Evolutionary conservation across 2,329 filamentous ascomycete species (phyloP).

Genomic region (Akanthomyces dipterigenus): DNA sequence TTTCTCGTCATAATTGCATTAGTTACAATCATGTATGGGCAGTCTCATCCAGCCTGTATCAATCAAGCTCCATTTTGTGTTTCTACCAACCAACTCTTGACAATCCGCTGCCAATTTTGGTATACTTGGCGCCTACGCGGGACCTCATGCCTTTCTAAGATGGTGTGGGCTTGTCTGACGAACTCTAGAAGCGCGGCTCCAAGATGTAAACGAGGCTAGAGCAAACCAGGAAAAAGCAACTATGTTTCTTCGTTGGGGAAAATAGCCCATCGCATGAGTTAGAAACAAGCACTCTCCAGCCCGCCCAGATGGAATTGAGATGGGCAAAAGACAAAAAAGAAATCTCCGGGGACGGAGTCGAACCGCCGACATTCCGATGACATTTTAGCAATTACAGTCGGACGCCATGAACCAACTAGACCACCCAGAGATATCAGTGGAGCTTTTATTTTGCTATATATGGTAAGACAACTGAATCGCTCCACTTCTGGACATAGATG

Average conservation of each 20-base stretch:
- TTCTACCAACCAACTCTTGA: background rate
- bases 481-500: too few species aligned
- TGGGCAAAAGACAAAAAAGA: conserved; percentile 14
- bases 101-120: background rate
- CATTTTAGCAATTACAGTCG: conserved; percentile 21
- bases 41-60: background rate
- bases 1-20: background rate
- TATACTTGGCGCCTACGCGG: background rate
- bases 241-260: background rate
- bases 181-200: background rate
- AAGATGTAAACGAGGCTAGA: background rate
- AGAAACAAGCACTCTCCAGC: too few species aligned
- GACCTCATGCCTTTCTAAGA: background rate
- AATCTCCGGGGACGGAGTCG: conserved; percentile 24
- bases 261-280: background rate
- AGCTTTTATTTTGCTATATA: background rate
- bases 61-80: background rate
- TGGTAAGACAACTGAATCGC: too few species aligned
- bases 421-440: conserved; percentile 18
- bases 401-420: conserved; percentile 26
- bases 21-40: background rate
- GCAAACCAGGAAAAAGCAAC: background rate
- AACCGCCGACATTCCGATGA: conserved; percentile 24
- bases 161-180: background rate
- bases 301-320: too few species aligned